A percentile compares a stretch with the other conserved stretches of the same genome.
Evolutionary conservation across 2,329 filamentous ascomycete genomes (phyloP).

Genomic region (Neoarthrinium moseri): DNA sequence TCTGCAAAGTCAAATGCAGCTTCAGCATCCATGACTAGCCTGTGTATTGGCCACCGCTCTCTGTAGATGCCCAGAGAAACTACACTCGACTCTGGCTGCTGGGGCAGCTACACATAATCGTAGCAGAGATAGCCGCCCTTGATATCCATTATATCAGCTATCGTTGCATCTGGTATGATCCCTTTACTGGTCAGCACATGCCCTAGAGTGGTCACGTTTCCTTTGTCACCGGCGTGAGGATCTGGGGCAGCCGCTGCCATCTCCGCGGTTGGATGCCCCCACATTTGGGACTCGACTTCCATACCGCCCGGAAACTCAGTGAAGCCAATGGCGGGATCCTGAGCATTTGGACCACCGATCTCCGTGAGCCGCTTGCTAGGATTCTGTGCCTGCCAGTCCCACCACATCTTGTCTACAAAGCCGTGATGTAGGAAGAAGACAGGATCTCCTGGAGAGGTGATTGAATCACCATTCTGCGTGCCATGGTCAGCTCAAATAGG

Average conservation of each 20-base stretch:
- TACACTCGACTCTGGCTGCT: too few species aligned
- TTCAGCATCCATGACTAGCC: too few species aligned
- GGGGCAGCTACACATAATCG: too few species aligned
- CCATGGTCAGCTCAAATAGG: background rate
- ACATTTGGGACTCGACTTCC: background rate
- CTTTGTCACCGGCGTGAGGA: background rate
- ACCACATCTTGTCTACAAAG: slow-evolving; percentile 23
- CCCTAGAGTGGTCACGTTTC: background rate
- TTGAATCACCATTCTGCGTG: background rate
- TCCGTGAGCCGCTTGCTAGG: slow-evolving; percentile 7
- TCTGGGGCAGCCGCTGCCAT: background rate
- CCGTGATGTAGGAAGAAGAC: slow-evolving; percentile 25
- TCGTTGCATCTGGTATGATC: background rate
- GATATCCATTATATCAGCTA: background rate
- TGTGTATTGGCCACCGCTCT: too few species aligned
- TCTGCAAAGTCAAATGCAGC: too few species aligned
- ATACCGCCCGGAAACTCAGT: slow-evolving; percentile 1
- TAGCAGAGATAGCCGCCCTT: background rate
- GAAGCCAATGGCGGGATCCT: slow-evolving; percentile 1
- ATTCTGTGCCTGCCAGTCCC: slow-evolving; percentile 22
- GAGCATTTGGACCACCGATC: slow-evolving; percentile 1
- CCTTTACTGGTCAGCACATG: background rate
- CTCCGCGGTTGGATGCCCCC: background rate
- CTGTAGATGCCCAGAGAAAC: too few species aligned
- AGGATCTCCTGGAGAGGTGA: slow-evolving; percentile 11